Conservation (phyloP, 2,329 filamentous ascomycete genomes). For the Blastomyces emzantsi region DNA sequence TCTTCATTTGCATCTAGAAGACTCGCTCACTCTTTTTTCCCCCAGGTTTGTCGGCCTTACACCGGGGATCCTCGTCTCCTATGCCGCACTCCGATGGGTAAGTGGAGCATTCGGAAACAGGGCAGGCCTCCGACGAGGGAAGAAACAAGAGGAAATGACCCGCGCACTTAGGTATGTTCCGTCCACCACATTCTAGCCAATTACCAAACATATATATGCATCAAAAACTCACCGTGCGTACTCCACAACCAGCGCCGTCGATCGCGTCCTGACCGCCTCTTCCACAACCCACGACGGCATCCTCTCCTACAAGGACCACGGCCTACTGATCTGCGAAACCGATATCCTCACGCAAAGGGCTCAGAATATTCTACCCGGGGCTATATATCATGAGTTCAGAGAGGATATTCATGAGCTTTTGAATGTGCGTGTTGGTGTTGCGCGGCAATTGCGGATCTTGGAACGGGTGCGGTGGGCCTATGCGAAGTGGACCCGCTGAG, state of each 20-base stretch:
- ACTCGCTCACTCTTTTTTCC: background rate
- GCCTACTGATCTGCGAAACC: slow-evolving; percentile 79
- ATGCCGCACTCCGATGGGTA: slow-evolving; percentile 65
- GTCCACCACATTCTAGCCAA: background rate
- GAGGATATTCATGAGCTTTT: slow-evolving; percentile 81
- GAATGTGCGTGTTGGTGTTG: slow-evolving; percentile 67
- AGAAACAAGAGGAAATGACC: slow-evolving; percentile 60
- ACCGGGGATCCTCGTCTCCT: slow-evolving; percentile 79
- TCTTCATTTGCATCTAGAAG: background rate
- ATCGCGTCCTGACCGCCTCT: slow-evolving; percentile 64
- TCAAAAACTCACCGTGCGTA: slow-evolving; percentile 3
- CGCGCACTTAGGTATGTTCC: slow-evolving; percentile 59
- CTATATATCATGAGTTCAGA: slow-evolving; percentile 73
- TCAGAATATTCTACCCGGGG: slow-evolving; percentile 57
- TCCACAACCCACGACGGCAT: slow-evolving; percentile 63
- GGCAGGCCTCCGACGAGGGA: slow-evolving; percentile 55
- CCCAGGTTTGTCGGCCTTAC: slow-evolving; percentile 81
- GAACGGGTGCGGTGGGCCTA: slow-evolving; percentile 88
- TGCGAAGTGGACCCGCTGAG: slow-evolving; percentile 55
- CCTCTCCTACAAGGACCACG: slow-evolving; percentile 86
- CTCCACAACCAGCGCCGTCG: slow-evolving; percentile 54
- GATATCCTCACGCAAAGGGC: slow-evolving; percentile 69
- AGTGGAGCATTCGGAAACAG: slow-evolving; percentile 60
- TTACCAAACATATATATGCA: background rate
- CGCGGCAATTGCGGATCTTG: slow-evolving; percentile 67